Conservation (phyloP, 306 rosid genomes). For the Cicer yamashitae region DNA sequence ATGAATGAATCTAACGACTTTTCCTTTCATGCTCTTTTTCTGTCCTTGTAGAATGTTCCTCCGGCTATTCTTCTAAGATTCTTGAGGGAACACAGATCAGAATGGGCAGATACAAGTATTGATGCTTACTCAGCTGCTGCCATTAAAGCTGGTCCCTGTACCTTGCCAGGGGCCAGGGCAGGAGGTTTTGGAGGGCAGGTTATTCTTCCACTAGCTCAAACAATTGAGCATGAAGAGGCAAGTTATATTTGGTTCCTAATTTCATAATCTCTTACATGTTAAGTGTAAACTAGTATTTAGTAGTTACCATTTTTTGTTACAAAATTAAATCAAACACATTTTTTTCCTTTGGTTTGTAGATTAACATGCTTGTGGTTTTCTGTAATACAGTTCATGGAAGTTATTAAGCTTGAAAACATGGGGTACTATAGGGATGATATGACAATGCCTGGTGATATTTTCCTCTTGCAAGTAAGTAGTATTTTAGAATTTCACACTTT, state of each 20-base stretch:
- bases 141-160: slow-evolving; percentile 84
- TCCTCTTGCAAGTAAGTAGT: slow-evolving; percentile 91
- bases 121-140: slow-evolving; percentile 98
- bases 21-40: slow-evolving; percentile 8
- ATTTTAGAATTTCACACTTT: slow-evolving; percentile 1
- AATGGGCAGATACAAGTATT: slow-evolving; percentile 98
- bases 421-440: slow-evolving; percentile 91
- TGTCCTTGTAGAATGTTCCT: slow-evolving; percentile 79
- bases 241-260: slow-evolving; percentile 41
- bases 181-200: slow-evolving; percentile 94
- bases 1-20: slow-evolving; percentile 43
- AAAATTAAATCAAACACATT: neutral
- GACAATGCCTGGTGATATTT: slow-evolving; percentile 86
- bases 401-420: slow-evolving; percentile 92
- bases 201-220: slow-evolving; percentile 95
- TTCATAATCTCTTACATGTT: neutral
- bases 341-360: neutral
- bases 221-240: slow-evolving; percentile 98
- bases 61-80: slow-evolving; percentile 94
- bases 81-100: slow-evolving; percentile 93
- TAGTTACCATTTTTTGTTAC: neutral
- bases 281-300: neutral
- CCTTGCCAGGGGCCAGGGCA: slow-evolving; percentile 68
- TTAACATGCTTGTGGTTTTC: slow-evolving; percentile 12
- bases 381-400: slow-evolving; percentile 88